Percentiles rank a stretch among this genome's conserved stretches.
phyloP scores from a whole-genome alignment of 179 eudicot genomes.

The Corrigiola litoralis region DNA sequence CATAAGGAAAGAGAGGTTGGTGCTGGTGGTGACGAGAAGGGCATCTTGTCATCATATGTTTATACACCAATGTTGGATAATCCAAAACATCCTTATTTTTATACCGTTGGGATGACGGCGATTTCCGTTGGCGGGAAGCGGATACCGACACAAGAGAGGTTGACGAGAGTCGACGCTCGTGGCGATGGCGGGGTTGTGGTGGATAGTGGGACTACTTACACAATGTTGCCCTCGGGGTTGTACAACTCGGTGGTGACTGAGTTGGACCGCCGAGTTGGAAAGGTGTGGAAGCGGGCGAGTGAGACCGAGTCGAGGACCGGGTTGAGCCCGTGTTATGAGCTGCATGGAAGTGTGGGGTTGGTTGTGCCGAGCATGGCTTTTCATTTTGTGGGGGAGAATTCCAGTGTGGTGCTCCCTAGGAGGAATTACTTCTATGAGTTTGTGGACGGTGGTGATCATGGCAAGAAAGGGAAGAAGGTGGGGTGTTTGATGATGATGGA shows the following conservation, averaged over 20 bases:
- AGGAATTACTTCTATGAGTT: conserved; percentile 76
- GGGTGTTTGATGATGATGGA: conserved; percentile 90
- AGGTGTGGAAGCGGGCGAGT: conserved; percentile 41
- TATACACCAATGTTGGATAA: conserved; percentile 72
- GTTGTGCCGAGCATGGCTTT: conserved; percentile 48
- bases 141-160: conserved; percentile 43
- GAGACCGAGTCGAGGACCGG: conserved; percentile 58
- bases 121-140: conserved; percentile 35
- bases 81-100: conserved; percentile 65
- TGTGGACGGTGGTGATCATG: conserved; percentile 45
- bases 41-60: conserved; percentile 12
- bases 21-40: neutral
- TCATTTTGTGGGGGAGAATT: conserved; percentile 73
- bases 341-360: conserved; percentile 7
- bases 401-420: conserved; percentile 67
- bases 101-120: conserved; percentile 46
- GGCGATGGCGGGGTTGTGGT: conserved; percentile 95
- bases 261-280: conserved; percentile 34
- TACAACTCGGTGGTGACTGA: conserved; percentile 44
- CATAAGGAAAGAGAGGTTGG: conserved; percentile 14
- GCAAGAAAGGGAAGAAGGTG: conserved; percentile 41
- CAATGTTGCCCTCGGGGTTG: conserved; percentile 51
- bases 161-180: conserved; percentile 39
- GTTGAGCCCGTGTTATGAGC: conserved; percentile 68
- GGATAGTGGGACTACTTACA: conserved; percentile 82